These are phyloP conservation scores for Trifolium fragiferum DNA, from an alignment of 306 rosid species.

Conservation along the genomic window DNA sequence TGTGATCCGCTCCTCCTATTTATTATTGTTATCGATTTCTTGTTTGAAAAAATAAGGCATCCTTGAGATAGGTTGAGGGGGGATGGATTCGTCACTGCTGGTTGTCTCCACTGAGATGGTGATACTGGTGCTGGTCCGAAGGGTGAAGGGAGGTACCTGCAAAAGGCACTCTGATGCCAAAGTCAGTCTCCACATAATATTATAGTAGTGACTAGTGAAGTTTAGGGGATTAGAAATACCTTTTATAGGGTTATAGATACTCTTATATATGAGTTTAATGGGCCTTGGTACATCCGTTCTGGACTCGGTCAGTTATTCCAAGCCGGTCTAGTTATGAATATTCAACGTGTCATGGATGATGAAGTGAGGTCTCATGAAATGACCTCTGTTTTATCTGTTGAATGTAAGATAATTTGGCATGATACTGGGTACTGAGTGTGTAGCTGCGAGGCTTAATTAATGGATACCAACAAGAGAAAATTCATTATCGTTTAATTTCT, in stretches of 20 bases:
- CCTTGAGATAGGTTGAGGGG: neutral
- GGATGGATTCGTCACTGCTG: neutral
- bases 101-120: neutral
- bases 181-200: neutral
- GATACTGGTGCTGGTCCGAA: neutral
- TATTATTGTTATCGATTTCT: neutral
- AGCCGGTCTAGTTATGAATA: neutral
- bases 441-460: neutral
- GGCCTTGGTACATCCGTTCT: neutral
- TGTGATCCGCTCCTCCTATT: neutral
- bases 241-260: neutral
- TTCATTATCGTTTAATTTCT: conserved; percentile 28
- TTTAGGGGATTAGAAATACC: neutral
- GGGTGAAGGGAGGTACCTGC: neutral
- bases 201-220: neutral
- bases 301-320: neutral
- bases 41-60: neutral
- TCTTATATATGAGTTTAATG: neutral
- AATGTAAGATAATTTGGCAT: conserved; percentile 11
- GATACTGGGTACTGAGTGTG: neutral
- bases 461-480: neutral
- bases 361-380: conserved; percentile 31
- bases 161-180: neutral
- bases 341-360: neutral
- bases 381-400: conserved; percentile 12